These are phyloP conservation scores for Rhododendron henanense DNA, from an alignment of 148 eudicot species.

Conservation along the genomic window DNA sequence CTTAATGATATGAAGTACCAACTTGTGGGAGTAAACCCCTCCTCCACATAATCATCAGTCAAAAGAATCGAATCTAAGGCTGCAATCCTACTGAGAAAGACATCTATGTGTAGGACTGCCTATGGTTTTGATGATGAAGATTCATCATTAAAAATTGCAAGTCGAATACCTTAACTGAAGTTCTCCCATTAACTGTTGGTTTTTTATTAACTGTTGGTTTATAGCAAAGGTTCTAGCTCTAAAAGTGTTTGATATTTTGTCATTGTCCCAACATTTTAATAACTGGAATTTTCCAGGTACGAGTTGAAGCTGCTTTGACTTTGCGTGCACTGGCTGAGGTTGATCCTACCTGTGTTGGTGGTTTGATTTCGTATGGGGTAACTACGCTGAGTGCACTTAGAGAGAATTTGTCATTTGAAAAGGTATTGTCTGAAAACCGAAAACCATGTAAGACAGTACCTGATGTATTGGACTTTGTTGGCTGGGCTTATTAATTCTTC, in stretches of 20 bases:
- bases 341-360: slow-evolving; percentile 98
- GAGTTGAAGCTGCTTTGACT: slow-evolving; percentile 92
- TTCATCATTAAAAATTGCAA: background rate
- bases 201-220: background rate
- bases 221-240: background rate
- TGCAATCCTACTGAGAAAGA: background rate
- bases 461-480: background rate
- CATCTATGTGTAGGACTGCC: background rate
- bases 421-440: slow-evolving; percentile 41
- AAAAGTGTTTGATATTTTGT: background rate
- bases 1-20: background rate
- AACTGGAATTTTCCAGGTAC: slow-evolving; percentile 49
- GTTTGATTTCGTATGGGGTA: slow-evolving; percentile 87
- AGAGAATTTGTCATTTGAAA: slow-evolving; percentile 85
- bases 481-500: background rate
- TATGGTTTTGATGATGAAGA: background rate
- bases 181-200: background rate
- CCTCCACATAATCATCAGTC: background rate
- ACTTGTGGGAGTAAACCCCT: background rate
- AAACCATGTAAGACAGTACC: slow-evolving; percentile 1
- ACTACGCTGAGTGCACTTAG: slow-evolving; percentile 73
- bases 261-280: slow-evolving; percentile 5
- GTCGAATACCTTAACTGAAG: background rate
- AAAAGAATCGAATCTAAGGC: background rate
- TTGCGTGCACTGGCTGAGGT: slow-evolving; percentile 88